Conservation (phyloP, 2,329 filamentous ascomycete genomes). For the Cyphellophora attinorum region DNA sequence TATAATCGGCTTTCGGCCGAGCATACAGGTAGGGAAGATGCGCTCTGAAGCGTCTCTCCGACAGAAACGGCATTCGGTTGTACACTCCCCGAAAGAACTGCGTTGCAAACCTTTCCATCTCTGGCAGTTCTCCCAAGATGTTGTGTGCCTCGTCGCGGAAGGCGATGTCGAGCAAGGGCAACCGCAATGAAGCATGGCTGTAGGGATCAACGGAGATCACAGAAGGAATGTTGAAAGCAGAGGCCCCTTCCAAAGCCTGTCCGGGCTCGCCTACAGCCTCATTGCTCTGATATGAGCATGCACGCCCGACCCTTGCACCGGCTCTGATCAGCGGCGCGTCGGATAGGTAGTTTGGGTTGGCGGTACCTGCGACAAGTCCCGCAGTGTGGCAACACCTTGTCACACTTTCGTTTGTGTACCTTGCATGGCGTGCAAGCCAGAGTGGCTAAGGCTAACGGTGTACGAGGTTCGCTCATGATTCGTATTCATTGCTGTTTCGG, state of each 20-base stretch:
- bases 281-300: background rate
- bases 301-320: background rate
- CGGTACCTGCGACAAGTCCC: background rate
- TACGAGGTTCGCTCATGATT: no score
- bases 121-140: background rate
- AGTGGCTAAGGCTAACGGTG: no score
- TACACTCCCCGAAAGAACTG: constrained; percentile 3
- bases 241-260: background rate
- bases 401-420: no score
- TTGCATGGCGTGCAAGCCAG: no score
- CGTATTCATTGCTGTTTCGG: no score
- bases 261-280: no score
- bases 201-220: background rate
- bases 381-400: background rate
- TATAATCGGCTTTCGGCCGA: constrained; percentile 2
- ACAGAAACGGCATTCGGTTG: constrained; percentile 1
- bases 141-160: background rate
- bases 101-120: background rate
- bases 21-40: background rate
- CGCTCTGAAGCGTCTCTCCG: background rate
- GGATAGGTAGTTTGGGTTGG: background rate
- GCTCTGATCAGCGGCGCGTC: background rate
- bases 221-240: background rate
- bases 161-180: background rate
- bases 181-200: background rate